Conservation (phyloP, 2,329 filamentous ascomycete species). For the Tolypocladium cylindrosporum region DNA sequence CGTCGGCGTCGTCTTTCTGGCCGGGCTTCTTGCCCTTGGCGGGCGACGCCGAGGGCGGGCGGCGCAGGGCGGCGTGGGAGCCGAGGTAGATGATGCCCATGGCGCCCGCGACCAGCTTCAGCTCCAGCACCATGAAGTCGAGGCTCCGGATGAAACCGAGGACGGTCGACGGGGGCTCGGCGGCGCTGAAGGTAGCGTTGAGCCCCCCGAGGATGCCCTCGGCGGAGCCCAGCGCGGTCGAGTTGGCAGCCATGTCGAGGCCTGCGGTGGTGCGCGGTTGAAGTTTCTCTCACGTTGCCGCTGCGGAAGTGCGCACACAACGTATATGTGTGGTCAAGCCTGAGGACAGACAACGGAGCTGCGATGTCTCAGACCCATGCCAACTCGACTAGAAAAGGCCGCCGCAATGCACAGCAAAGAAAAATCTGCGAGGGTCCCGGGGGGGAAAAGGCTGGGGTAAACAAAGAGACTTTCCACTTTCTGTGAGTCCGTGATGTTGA, state of each 20-base stretch:
- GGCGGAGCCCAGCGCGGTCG: constrained; percentile 5
- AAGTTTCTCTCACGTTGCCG: not conserved
- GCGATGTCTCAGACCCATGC: not conserved
- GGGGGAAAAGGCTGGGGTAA: not conserved
- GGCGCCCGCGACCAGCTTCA: constrained; percentile 50
- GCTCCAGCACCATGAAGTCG: constrained; percentile 34
- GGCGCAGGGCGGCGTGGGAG: constrained; percentile 73
- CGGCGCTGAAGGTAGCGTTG: constrained; percentile 17
- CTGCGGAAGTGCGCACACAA: not conserved
- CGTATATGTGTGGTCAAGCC: not conserved
- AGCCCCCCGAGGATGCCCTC: constrained; percentile 16
- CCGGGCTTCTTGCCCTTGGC: constrained; percentile 34
- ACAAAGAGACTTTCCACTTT: not conserved
- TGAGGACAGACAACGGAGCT: not conserved
- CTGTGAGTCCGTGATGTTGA: not conserved
- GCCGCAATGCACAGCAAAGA: not conserved
- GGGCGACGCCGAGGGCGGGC: constrained; percentile 68
- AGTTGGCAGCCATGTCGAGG: constrained; percentile 8
- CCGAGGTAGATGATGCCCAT: constrained; percentile 77
- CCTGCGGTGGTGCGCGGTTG: not conserved
- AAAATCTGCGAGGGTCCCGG: too few relatives aligned
- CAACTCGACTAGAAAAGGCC: not conserved
- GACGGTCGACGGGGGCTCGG: constrained; percentile 12
- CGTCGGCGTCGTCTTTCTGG: constrained; percentile 37
- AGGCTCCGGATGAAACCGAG: constrained; percentile 21